These are phyloP conservation scores for Fusarium chaquense DNA, from an alignment of 2,329 filamentous ascomycete species.

Conservation along the genomic window DNA sequence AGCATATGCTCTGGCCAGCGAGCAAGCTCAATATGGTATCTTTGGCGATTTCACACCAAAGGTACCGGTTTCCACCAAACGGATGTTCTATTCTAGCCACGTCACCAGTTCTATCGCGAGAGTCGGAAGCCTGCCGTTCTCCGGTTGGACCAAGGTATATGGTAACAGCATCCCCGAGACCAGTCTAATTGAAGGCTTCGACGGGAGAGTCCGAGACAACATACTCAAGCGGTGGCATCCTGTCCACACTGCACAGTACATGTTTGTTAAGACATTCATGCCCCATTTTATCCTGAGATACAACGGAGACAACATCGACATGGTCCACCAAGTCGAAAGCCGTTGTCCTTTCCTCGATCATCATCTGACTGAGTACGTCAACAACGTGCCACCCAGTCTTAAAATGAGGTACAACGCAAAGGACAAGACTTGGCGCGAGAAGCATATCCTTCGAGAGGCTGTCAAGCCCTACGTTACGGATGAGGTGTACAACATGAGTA, in stretches of 20 bases:
- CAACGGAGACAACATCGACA: conserved; percentile 13
- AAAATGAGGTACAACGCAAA: conserved; percentile 8
- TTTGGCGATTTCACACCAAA: neutral
- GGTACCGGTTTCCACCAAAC: neutral
- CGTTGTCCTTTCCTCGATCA: conserved; percentile 14
- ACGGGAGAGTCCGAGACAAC: neutral
- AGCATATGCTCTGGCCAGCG: neutral
- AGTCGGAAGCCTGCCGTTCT: conserved; percentile 6
- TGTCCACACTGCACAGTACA: neutral
- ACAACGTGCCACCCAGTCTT: conserved; percentile 5
- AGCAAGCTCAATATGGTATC: conserved; percentile 2
- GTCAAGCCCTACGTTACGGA: conserved; percentile 9
- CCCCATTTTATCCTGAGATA: conserved; percentile 7
- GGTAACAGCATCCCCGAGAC: neutral
- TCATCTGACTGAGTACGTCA: conserved; percentile 6
- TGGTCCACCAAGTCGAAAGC: conserved; percentile 12
- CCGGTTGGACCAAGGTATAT: neutral
- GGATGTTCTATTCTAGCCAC: neutral
- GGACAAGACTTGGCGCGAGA: conserved; percentile 9
- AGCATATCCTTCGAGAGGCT: conserved; percentile 4
- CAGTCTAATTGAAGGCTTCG: neutral
- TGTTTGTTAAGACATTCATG: conserved; percentile 8
- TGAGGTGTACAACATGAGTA: conserved; percentile 16
- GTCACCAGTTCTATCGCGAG: conserved; percentile 7
- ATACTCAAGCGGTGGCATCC: conserved; percentile 1